phyloP scores from a whole-genome alignment of 371 early-diverging fungal genomes.

The Rhizopus sp. region DNA sequence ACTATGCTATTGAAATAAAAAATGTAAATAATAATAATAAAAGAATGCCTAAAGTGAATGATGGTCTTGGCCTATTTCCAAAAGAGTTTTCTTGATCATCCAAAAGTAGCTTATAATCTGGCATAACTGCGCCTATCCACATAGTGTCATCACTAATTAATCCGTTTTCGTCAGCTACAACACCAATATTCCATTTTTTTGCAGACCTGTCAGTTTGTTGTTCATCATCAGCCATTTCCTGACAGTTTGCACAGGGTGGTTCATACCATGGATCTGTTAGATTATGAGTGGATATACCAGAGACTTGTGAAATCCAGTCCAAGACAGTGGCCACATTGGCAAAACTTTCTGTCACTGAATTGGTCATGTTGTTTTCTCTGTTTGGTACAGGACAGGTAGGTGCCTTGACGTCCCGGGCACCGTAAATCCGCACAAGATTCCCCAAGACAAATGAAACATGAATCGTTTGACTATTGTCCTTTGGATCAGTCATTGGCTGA shows the following conservation, averaged over 20 bases:
- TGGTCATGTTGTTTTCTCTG: not conserved
- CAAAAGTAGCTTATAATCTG: not conserved
- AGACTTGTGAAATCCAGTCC: slow-evolving; percentile 23
- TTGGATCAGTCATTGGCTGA: slow-evolving; percentile 3
- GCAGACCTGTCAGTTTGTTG: not conserved
- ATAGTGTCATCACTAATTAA: not conserved
- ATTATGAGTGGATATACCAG: slow-evolving; percentile 9
- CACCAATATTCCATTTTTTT: not conserved
- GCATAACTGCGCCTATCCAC: slow-evolving; percentile 5
- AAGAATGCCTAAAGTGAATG: not conserved
- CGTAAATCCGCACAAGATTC: slow-evolving; percentile 39
- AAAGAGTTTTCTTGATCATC: too few species aligned
- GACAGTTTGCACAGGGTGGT: slow-evolving; percentile 7
- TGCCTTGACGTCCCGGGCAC: slow-evolving; percentile 32
- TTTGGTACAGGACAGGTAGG: slow-evolving; percentile 34
- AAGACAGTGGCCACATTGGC: slow-evolving; percentile 15
- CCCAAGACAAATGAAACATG: slow-evolving; percentile 32
- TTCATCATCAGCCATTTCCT: not conserved
- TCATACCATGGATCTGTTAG: slow-evolving; percentile 22
- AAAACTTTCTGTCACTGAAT: slow-evolving; percentile 19
- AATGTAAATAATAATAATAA: slow-evolving; percentile 5
- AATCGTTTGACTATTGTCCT: not conserved
- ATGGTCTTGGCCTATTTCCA: too few species aligned
- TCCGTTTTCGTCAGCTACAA: not conserved
- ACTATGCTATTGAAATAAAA: not conserved